Evolutionary conservation across 768 basidiomycete species (phyloP), one percentile per base, ranked within the genome.

Genomic region (Asterophora lycoperdoides): DNA sequence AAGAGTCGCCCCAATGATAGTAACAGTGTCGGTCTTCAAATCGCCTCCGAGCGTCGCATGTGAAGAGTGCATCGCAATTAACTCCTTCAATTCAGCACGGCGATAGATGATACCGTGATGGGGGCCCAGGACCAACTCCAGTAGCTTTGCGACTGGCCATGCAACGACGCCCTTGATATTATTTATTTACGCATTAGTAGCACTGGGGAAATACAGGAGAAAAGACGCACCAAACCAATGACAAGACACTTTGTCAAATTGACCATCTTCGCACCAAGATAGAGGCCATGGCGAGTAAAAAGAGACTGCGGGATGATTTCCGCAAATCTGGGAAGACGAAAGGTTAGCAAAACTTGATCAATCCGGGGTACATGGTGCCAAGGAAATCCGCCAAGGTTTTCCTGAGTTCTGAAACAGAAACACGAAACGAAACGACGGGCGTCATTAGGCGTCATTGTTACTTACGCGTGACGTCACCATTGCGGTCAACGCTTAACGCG

Each of bases 41-140:
- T 95, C 93, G 9, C 93, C 93, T 10, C 90, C 91, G 49, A 84
- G 84, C 0, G 83, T 73, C 5, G 79, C 84, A 28, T 76, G 75
- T 0, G 78, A 80, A 2, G 83, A 83, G 54, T 95, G 93, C 80
- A 94, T 81, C 1, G 90, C 89, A 49, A 95, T 93, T 20, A 95
- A 70, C 61, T 94, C 92, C 59, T 93, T 92, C 23, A 95, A 75
- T 61, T 95, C 89, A 49, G 77, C 80, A 46, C 91, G 78, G 6
- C 92, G 79, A 58, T 94, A 95, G 41, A 94, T 91, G 61, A 94
- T 91, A 18, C 93, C 93, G 60, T 93, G 89, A 64, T 93, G 89
- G 0, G 83, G 69, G 5, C 92, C 92, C 4, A 95, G 76, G 3
- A 77, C 78, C 49, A 80, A 77, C 58, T 92, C 87, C 8, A 93